Conservation (phyloP, 768 basidiomycete species). For the Lactarius quietus region DNA sequence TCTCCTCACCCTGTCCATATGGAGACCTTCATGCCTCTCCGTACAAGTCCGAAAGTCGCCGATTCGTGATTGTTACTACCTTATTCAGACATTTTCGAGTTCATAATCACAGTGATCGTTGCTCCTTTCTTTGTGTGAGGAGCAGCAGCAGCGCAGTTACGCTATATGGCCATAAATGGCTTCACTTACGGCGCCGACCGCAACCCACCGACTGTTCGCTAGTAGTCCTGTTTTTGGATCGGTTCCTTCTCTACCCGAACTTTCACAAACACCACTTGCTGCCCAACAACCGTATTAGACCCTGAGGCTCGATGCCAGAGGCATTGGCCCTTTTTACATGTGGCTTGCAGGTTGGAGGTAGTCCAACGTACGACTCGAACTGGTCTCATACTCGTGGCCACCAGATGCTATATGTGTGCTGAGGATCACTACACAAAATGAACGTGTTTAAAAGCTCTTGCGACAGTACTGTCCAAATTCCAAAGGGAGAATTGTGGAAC, state of each 20-base stretch:
- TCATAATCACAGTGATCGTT: not conserved
- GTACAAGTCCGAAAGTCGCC: not conserved
- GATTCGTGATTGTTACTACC: not conserved
- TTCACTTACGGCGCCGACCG: not conserved
- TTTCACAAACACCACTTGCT: not conserved
- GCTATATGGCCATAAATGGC: not conserved
- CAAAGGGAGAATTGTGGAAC: not conserved
- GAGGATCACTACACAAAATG: not conserved
- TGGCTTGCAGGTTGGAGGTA: not conserved
- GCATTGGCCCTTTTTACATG: not conserved
- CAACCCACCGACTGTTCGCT: not conserved
- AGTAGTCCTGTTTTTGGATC: not conserved
- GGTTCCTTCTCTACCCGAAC: not conserved
- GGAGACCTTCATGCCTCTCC: not conserved
- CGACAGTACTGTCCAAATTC: conserved; percentile 4
- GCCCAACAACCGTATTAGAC: not conserved
- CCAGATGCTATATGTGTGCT: conserved; percentile 31
- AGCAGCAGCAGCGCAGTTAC: no score
- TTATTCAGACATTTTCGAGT: not conserved
- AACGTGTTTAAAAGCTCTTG: conserved; percentile 2
- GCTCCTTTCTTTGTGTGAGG: not conserved
- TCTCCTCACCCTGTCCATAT: not conserved
- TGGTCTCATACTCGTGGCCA: conserved; percentile 37
- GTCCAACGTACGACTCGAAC: conserved; percentile 36
- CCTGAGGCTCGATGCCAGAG: not conserved